Base-by-base conservation (phyloP, 768 basidiomycete genomes). In the Serendipita indica region DNA sequence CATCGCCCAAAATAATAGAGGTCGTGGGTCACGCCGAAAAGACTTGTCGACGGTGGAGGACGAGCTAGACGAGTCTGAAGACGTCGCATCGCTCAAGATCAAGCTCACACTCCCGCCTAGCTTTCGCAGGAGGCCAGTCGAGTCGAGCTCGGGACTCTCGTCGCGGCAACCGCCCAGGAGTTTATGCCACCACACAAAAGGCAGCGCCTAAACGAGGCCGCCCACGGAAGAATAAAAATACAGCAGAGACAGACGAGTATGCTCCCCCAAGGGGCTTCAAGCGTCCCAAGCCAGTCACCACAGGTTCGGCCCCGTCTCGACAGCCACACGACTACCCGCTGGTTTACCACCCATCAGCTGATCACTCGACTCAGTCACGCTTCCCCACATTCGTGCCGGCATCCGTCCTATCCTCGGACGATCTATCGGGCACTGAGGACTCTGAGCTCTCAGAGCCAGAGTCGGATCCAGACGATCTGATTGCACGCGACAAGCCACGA, bases 321-420 rank as follows among this genome's bases (percentile, higher is more conserved):
- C 49, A 20, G 30, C 49, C 49, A 54, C 49, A 20, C 10, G 4
- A 46, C 43, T 20, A 54, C 32, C n/a, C n/a, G n/a, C 49, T 25
- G 32, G 32, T 54, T 10, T 54, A 54, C 49, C 49, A 54, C 49
- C 49, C 49, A 54, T 54, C 49, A 54, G 22, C 49, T 54, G 49
- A 54, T 28, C 49, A 54, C 7, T 18, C 18, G 18, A n/a, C 22
- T 33, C 22, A 54, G 32, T 33, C 49, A n/a, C 49, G 49, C n/a
- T 54, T 54, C 32, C 49, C 49, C 49, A 54, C 49, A 5, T 54
- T 54, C n/a, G 49, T 54, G 16, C 49, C 49, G 22, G 49, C 49
- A 20, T 54, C 49, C 32, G 49, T 54, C n/a, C 30, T 54, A 27
- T 54, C 49, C 25, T 54, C 49, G 49, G 49, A 54, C 25, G 49